phyloP scores from a whole-genome alignment of 805 yeast species.

The Kodamaea jinghongensis region DNA sequence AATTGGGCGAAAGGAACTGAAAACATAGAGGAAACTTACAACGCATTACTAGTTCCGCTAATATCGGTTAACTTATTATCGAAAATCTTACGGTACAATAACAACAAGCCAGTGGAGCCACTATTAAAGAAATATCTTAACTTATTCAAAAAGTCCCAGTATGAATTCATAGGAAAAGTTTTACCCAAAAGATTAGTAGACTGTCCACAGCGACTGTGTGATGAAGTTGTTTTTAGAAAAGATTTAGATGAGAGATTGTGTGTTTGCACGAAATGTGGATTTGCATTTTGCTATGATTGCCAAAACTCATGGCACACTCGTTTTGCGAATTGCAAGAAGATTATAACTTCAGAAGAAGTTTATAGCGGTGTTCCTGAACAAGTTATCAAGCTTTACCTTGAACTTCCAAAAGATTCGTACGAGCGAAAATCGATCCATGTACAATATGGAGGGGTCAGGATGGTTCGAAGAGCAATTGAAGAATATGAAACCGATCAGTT shows the following conservation, averaged over 20 bases:
- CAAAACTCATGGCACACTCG: constrained; percentile 62
- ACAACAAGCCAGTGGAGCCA: constrained; percentile 13
- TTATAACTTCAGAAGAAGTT: constrained; percentile 13
- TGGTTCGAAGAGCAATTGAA: constrained; percentile 40
- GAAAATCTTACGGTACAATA: constrained; percentile 20
- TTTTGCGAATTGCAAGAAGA: constrained; percentile 41
- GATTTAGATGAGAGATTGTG: constrained; percentile 46
- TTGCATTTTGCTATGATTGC: constrained; percentile 57
- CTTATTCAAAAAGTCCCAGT: constrained; percentile 37
- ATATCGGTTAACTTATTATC: constrained; percentile 35
- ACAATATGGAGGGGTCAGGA: constrained; percentile 43
- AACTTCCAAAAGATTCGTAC: constrained; percentile 2
- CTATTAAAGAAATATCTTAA: constrained; percentile 36
- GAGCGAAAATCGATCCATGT: constrained; percentile 27
- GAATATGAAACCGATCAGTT: constrained; percentile 47
- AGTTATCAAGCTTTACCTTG: neutral
- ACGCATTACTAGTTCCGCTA: constrained; percentile 38
- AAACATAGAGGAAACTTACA: constrained; percentile 8
- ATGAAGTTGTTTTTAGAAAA: constrained; percentile 45
- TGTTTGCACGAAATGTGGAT: constrained; percentile 47
- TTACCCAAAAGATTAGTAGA: constrained; percentile 48
- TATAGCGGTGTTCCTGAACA: constrained; percentile 22
- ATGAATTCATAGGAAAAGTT: constrained; percentile 41
- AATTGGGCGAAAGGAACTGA: constrained; percentile 10
- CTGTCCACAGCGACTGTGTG: constrained; percentile 50